Conservation (phyloP, 2,329 filamentous ascomycete genomes). For the Simplicillium aogashimaense region DNA sequence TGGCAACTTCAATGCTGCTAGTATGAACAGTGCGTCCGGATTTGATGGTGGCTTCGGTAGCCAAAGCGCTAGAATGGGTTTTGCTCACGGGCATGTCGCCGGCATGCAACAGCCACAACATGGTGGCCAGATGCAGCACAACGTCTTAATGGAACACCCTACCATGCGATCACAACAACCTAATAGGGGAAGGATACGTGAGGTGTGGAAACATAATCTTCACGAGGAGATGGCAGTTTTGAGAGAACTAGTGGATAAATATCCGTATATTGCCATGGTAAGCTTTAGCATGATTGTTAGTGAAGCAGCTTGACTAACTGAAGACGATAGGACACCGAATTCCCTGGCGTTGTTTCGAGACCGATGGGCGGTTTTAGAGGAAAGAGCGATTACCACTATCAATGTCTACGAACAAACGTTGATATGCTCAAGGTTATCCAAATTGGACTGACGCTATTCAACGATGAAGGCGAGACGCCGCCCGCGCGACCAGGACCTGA, state of each 20-base stretch:
- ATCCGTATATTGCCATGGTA: constrained; percentile 97
- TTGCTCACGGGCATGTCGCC: constrained; percentile 46
- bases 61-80: constrained; percentile 81
- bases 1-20: constrained; percentile 47
- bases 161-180: constrained; percentile 33
- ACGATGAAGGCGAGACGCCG: constrained; percentile 77
- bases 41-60: constrained; percentile 70
- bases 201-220: constrained; percentile 91
- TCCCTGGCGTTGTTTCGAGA: constrained; percentile 91
- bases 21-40: constrained; percentile 45
- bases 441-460: constrained; percentile 89
- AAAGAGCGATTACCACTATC: constrained; percentile 97
- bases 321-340: constrained; percentile 74
- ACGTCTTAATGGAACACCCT: constrained; percentile 30
- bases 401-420: constrained; percentile 93
- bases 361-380: constrained; percentile 91
- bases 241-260: constrained; percentile 76
- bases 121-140: constrained; percentile 28
- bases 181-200: constrained; percentile 78
- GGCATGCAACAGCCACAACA: constrained; percentile 54
- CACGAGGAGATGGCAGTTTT: constrained; percentile 83
- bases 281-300: constrained; percentile 20
- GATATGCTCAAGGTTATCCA: constrained; percentile 97
- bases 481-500: constrained; percentile 54
- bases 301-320: constrained; percentile 2